Evolutionary conservation across 768 basidiomycete genomes (phyloP), one percentile per base, ranked within the genome.

Genomic region (Auricularia sp.): DNA sequence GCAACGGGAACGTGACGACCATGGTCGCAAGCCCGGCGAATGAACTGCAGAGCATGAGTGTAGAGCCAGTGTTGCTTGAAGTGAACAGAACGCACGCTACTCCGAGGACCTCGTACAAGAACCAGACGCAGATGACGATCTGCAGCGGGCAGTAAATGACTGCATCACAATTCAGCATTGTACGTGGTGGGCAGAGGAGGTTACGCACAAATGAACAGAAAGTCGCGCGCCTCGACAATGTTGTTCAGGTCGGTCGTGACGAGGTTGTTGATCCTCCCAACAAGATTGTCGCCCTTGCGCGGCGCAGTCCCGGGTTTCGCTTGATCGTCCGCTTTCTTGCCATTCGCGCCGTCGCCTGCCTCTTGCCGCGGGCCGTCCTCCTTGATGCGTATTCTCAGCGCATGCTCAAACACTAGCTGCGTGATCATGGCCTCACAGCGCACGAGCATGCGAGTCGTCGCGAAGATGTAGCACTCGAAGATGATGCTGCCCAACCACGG

Each of bases 401-500:
- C 88, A 69, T 93, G 91, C 51, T 90, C 90, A 75, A 94, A 95
- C 71, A 94, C 85, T 6, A 93, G 76, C 69, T 83, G 81, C 29
- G 81, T 82, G 68, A 83, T 66, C 66, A 87, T 73, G 36, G 75
- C 79, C 69, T 88, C 84, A 3, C 74, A 67, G 3, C 81, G 82
- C 8, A 84, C 80, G 33, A 81, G 68, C 7, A 59, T n/a, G 7
- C 8, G 59, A 5, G 76, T 74, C 23, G 71, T 64, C 33, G 73
- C 65, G 66, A 76, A 84, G 43, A 80, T 74, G 68, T 86, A 88
- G 73, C 77, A 79, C 67, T 89, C 84, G 64, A 80, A 77, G 35
- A 74, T 67, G 7, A 87, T 29, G 3, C 80, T 75, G 12, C 72
- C 74, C 10, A 80, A 0, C 3, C 77, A 70, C 12, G 84, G 81